A percentile compares a stretch with the other conserved stretches of the same genome.
Conservation (phyloP, 2,329 filamentous ascomycete species). For the Ophiostoma populinum region DNA sequence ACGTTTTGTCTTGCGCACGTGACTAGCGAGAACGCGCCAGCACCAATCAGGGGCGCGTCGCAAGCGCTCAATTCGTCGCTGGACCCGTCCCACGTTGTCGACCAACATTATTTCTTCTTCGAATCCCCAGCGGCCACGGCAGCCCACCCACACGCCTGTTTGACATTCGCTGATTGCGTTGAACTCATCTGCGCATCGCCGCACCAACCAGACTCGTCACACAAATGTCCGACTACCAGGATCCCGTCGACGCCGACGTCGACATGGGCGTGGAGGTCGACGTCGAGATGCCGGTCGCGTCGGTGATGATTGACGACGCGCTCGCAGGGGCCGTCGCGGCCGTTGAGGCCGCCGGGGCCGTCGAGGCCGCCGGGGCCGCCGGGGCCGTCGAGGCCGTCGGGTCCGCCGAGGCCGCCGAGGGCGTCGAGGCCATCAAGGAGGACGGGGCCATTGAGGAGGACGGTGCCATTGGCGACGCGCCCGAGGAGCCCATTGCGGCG, state of each 20-base stretch:
- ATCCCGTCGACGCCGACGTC: not conserved
- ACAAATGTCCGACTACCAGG: not conserved
- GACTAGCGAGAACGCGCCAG: no score
- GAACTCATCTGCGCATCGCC: no score
- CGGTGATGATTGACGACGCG: not conserved
- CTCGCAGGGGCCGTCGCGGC: not conserved
- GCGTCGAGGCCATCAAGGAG: no score
- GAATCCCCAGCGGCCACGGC: no score
- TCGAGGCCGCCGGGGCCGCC: not conserved
- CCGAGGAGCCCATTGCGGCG: constrained; percentile 11
- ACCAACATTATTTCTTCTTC: no score
- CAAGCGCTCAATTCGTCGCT: no score
- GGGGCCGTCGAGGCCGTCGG: not conserved
- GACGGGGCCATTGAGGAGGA: not conserved
- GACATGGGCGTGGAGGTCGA: not conserved
- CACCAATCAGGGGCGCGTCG: no score
- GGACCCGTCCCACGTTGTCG: no score
- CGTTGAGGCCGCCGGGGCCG: constrained; percentile 1
- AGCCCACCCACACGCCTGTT: no score
- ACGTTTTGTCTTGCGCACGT: no score
- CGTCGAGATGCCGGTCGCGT: not conserved
- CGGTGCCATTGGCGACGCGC: constrained; percentile 9
- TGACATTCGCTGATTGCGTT: no score
- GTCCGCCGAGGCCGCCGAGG: not conserved
- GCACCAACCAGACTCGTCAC: no score